phyloP scores from a whole-genome alignment of 2,329 filamentous ascomycete genomes.

The Hirsutella minnesotensis region DNA sequence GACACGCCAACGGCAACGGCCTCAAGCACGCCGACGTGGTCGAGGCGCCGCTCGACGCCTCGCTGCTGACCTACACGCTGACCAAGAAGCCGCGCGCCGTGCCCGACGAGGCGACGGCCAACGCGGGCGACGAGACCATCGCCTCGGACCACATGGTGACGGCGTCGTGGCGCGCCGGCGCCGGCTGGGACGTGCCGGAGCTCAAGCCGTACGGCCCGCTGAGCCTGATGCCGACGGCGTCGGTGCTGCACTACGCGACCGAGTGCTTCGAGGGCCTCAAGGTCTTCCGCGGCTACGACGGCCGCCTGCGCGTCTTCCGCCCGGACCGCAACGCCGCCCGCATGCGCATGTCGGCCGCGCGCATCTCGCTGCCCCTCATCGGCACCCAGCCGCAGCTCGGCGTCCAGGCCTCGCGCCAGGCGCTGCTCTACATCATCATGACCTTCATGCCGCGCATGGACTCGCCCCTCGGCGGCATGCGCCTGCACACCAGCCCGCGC shows the following conservation, averaged over 20 bases:
- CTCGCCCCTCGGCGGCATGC: constrained; percentile 45
- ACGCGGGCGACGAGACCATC: constrained; percentile 37
- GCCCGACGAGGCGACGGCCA: constrained; percentile 35
- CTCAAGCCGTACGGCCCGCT: constrained; percentile 69
- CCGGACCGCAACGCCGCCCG: constrained; percentile 60
- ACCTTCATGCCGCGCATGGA: constrained; percentile 49
- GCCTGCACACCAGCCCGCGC: constrained; percentile 64
- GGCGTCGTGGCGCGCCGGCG: constrained; percentile 49
- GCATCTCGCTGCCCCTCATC: constrained; percentile 74
- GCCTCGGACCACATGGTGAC: constrained; percentile 86
- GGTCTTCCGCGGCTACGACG: constrained; percentile 68
- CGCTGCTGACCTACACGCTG: constrained; percentile 44
- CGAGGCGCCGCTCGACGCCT: constrained; percentile 47
- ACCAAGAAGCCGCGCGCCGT: constrained; percentile 39
- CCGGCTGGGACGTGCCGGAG: constrained; percentile 63
- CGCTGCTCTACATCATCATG: constrained; percentile 77
- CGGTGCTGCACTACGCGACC: constrained; percentile 77
- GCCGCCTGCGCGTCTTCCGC: constrained; percentile 66
- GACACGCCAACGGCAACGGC: constrained; percentile 15
- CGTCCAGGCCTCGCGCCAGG: constrained; percentile 67
- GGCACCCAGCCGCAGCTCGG: constrained; percentile 71
- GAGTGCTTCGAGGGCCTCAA: constrained; percentile 85
- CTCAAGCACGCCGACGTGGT: constrained; percentile 31
- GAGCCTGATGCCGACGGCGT: constrained; percentile 68
- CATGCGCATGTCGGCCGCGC: constrained; percentile 44